Evolutionary conservation across 1,139 yeast species (phyloP).

Genomic region (Yamadazyma dushanensis): DNA sequence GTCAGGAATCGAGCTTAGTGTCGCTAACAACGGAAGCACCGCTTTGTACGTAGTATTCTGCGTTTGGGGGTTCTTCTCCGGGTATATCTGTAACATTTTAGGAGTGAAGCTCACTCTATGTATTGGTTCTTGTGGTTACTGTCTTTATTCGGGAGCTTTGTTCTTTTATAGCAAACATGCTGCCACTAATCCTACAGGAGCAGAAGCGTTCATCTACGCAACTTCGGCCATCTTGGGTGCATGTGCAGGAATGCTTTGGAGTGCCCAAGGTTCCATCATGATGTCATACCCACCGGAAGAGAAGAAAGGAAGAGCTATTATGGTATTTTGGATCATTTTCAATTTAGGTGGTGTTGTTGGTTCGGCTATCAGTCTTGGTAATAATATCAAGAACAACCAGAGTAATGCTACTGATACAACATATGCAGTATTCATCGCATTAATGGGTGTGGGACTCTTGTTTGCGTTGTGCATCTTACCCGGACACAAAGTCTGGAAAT

Average conservation of each 20-base stretch:
- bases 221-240: slow-evolving; percentile 62
- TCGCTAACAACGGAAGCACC: slow-evolving; percentile 53
- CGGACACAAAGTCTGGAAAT: slow-evolving; percentile 48
- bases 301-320: slow-evolving; percentile 53
- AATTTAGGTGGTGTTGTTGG: slow-evolving; percentile 66
- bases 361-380: slow-evolving; percentile 54
- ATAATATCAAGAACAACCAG: slow-evolving; percentile 39
- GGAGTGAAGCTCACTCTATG: slow-evolving; percentile 51
- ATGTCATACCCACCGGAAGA: slow-evolving; percentile 60
- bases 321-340: slow-evolving; percentile 63
- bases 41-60: slow-evolving; percentile 60
- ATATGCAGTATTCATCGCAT: slow-evolving; percentile 55
- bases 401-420: slow-evolving; percentile 53
- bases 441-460: slow-evolving; percentile 48
- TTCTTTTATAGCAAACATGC: slow-evolving; percentile 42
- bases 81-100: slow-evolving; percentile 54
- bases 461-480: slow-evolving; percentile 50
- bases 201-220: slow-evolving; percentile 42
- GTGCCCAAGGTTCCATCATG: slow-evolving; percentile 60
- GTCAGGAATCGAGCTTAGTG: slow-evolving; percentile 37
- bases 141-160: slow-evolving; percentile 36
- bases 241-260: slow-evolving; percentile 60
- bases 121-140: slow-evolving; percentile 59
- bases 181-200: slow-evolving; percentile 10
- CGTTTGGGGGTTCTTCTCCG: slow-evolving; percentile 59